Percentiles rank a stretch among this genome's conserved stretches.
These are phyloP conservation scores for Cyberlindnera saturnus DNA, from an alignment of 805 yeast genomes.

Conservation along the genomic window DNA sequence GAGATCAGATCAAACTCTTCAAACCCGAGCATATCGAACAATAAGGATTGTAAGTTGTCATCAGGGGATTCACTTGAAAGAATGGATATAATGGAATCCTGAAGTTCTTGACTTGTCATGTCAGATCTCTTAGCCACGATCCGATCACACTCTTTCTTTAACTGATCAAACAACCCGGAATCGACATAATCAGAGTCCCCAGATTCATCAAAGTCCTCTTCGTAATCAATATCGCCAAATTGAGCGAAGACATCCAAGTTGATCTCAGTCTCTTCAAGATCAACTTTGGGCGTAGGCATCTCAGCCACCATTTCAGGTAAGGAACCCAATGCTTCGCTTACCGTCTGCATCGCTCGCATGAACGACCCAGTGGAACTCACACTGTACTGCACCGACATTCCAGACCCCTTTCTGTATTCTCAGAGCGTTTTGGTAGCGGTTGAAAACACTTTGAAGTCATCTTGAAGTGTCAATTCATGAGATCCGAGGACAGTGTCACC, in stretches of 20 bases:
- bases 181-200: constrained; percentile 11
- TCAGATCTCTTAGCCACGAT: constrained; percentile 30
- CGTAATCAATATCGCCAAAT: constrained; percentile 26
- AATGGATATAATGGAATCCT: constrained; percentile 25
- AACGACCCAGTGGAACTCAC: constrained; percentile 67
- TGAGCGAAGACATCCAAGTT: constrained; percentile 29
- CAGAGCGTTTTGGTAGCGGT: too few relatives aligned
- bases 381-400: constrained; percentile 44
- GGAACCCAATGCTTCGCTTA: constrained; percentile 43
- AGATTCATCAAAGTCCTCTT: constrained; percentile 15
- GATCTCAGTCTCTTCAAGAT: constrained; percentile 31
- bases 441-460: too few relatives aligned
- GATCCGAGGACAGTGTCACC: too few relatives aligned
- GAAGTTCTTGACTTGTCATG: constrained; percentile 28
- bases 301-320: constrained; percentile 20
- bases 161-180: constrained; percentile 14
- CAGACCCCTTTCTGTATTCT: too few relatives aligned
- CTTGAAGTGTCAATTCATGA: too few relatives aligned
- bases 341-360: constrained; percentile 71
- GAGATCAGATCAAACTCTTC: constrained; percentile 81
- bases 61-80: constrained; percentile 36
- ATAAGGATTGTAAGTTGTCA: constrained; percentile 59
- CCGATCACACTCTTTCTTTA: constrained; percentile 21
- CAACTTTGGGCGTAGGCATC: constrained; percentile 32
- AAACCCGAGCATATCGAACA: constrained; percentile 79